Evolutionary conservation across 2,329 filamentous ascomycete species (phyloP), one percentile per base, ranked within the genome.

Genomic region (Cadophora luteo-olivacea): DNA sequence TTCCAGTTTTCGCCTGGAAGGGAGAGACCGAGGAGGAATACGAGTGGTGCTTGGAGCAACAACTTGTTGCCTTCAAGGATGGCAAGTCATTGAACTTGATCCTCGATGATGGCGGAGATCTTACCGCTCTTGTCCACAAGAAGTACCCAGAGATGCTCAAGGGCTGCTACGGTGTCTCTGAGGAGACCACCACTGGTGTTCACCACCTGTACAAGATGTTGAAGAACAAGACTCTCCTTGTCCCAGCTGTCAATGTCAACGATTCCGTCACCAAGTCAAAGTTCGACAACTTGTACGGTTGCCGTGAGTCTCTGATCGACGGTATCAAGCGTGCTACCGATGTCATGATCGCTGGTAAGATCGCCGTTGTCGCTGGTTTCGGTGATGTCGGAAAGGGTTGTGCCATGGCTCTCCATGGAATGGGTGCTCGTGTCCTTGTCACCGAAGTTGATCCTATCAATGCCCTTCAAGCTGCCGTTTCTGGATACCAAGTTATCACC

Each of bases 271-370:
- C 96, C 84, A 99, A 98, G 91, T 97, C 94, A 85, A 99, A 99
- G 90, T 99, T 99, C 83, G 96, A 98, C 90, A 99, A 99, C 91
- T 86, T 98, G 75, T 99, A 98, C 89, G 95, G 96, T 81, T 98
- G 96, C 93, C 91, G 94, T 82, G 96, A 98, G 87, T 97, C 95
- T 73, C 92, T 99, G 78, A 91, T 99, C 79, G 96, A 99, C 83
- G 96, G 96, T 83, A 98, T 99, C 91, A 99, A 98, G 92, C 95
- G 95, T 86, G 95, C 96, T 78, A 99, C 96, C 83, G 95, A 99
- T 87, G 96, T 98, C 84, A 99, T 99, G 96, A 95, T 98, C 87
- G 96, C 96, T 80, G 96, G 96, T 83, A 98, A 99, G 92, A 90
- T 97, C 79, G 94, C 93, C 75, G 94, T 98, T 76, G 96, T 99